These are phyloP conservation scores for Komagataella populi DNA, from an alignment of 805 yeast species.

Conservation along the genomic window DNA sequence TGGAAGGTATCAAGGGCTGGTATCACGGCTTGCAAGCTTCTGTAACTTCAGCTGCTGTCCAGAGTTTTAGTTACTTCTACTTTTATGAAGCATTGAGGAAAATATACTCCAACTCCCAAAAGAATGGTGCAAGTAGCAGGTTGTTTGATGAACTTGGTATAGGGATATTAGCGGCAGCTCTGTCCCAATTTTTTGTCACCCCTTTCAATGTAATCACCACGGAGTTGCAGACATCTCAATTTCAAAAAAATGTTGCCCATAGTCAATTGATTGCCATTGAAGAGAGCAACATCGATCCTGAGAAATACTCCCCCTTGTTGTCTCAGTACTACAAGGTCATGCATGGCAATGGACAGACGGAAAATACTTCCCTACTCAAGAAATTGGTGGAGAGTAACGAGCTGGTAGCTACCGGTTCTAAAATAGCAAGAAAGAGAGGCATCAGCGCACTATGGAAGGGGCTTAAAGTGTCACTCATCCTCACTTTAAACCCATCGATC, in stretches of 20 bases:
- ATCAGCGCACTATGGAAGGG: conserved; percentile 72
- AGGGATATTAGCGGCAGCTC: conserved; percentile 74
- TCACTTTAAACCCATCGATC: conserved; percentile 75
- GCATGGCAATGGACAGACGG: neutral
- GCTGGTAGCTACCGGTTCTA: conserved; percentile 28
- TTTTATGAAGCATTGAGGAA: conserved; percentile 71
- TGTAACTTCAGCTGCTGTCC: conserved; percentile 57
- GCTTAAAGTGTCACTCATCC: conserved; percentile 61
- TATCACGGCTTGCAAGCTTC: conserved; percentile 63
- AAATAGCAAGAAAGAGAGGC: conserved; percentile 52
- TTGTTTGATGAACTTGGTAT: conserved; percentile 43
- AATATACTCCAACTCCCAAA: conserved; percentile 19
- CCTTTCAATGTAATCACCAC: conserved; percentile 70
- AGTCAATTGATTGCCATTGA: conserved; percentile 1
- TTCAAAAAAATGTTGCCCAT: neutral
- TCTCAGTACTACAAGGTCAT: neutral
- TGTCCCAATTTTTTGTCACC: conserved; percentile 67
- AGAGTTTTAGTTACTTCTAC: conserved; percentile 73
- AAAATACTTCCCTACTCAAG: neutral
- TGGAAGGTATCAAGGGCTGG: conserved; percentile 53
- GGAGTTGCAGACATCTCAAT: conserved; percentile 32
- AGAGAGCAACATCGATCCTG: neutral
- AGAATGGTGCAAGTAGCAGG: neutral
- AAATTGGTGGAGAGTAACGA: neutral
- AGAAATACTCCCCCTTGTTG: neutral